Evolutionary conservation across 768 basidiomycete species (phyloP), one percentile per base, ranked within the genome.

Genomic region (Trametes cinnabarina): DNA sequence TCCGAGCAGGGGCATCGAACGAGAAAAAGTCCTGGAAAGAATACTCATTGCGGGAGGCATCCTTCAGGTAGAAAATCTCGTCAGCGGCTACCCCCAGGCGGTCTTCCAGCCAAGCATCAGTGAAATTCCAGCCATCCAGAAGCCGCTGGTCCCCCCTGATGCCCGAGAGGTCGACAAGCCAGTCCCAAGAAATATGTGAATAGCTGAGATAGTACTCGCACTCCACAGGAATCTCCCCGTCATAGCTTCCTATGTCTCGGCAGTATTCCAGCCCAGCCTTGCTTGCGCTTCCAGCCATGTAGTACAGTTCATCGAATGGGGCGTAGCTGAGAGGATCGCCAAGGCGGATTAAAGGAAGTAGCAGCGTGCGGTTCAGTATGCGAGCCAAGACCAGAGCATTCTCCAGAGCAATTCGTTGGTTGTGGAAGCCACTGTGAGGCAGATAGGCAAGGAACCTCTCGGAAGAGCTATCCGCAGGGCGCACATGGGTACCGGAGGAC

Each of bases 351-450:
- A 87, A 87, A n/a, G 92, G 90, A 30, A 92, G 74, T 61, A 93
- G 81, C 30, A 93, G 77, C 11, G 90, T 94, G 58, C 90, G 86
- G 72, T 87, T 85, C 58, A 91, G 80, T 28, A 87, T 68, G 58
- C 72, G 76, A 1, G 90, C 79, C 49, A 93, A 79, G n/a, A 86
- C 76, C 19, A 92, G 79, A 3, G 89, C 92, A 65, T 94, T 94
- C 73, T 93, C 89, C 59, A 94, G 80, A 17, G 89, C 86, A 62
- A 94, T 91, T 32, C 90, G 85, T 72, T 93, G 90, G 70, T 91
- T 93, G 71, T 93, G 89, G 63, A 90, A 87, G 3, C 90, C 88
- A 61, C 88, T 90, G 68, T 93, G 90, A 12, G 91, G 90, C 19
- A 93, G 76, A 69, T 90, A 93, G 19, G 88, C 77, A 19, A 94